Base-by-base conservation (phyloP, 345 rosid species). In the Hevea brasiliensis region DNA sequence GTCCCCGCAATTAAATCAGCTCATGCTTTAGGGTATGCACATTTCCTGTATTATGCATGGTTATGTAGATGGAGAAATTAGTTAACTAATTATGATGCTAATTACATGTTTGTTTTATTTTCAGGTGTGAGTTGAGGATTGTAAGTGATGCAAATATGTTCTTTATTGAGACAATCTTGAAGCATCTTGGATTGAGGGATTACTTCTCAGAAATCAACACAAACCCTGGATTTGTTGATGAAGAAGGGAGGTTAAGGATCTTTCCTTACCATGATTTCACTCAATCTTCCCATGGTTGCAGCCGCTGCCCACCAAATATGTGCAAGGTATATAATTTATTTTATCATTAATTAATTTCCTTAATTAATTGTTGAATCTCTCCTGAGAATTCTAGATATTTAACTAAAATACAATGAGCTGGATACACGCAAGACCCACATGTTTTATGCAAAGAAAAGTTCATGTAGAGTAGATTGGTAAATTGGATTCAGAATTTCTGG, bases 241-340 rank as follows among this genome's bases (percentile, higher is more conserved):
- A 78, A 66, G 76, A 84, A 44, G 89, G 80, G 13, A 87, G 81
- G 59, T 74, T 91, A 7, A 86, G 90, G 82, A 89, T 93, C 35
- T 81, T 61, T 37, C 93, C 96, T 60, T 82, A 79, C 75, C 92
- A 89, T 56, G 89, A 89, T 53, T 91, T 89, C 79, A 81, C 77
- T 67, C 74, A 74, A 11, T 74, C 84, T n/a, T 55, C 90, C 40
- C 98, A 89, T 74, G 94, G 92, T 21, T 91, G 97, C 76, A 47
- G 24, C 72, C 86, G 78, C 51, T 93, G 98, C 76, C 98, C 97
- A 72, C 92, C 92, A 62, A 93, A 91, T 67, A 93, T 93, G 98
- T 93, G 98, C 92, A 91, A 93, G 93, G 98, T 93, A 83, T 26
- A 10, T 7, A 45, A 4, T 56, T 13, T 51, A 21, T 60, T 29